Evolutionary conservation across 2,329 filamentous ascomycete species (phyloP).

Genomic region (Paracamarosporium sp.): DNA sequence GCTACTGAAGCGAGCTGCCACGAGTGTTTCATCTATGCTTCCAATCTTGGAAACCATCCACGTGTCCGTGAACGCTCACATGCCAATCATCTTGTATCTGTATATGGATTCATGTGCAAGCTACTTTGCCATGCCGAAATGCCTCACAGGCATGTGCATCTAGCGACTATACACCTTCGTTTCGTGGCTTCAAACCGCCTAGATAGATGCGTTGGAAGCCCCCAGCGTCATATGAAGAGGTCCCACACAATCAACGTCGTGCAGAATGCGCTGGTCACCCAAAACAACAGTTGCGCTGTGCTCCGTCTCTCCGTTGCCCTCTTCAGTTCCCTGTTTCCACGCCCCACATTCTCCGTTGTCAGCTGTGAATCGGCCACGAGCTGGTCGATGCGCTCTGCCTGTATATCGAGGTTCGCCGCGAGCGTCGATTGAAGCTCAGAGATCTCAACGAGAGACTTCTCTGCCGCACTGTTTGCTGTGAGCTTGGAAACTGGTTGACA

Average conservation of each 20-base stretch:
- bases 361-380: constrained; percentile 82
- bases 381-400: constrained; percentile 88
- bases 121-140: background rate
- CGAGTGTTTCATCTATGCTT: constrained; percentile 14
- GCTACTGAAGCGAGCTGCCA: constrained; percentile 9
- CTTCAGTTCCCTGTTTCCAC: constrained; percentile 90
- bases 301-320: constrained; percentile 69
- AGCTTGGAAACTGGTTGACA: constrained; percentile 13
- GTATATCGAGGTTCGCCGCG: constrained; percentile 81
- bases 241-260: constrained; percentile 57
- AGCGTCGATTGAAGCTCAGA: constrained; percentile 90
- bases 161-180: background rate
- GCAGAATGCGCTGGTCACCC: constrained; percentile 54
- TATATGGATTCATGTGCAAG: background rate
- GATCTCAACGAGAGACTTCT: constrained; percentile 91
- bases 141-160: no score
- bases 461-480: constrained; percentile 69
- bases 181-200: background rate
- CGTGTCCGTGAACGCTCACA: background rate
- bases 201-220: no score
- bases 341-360: constrained; percentile 85
- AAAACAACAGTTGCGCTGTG: constrained; percentile 58
- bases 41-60: constrained; percentile 9
- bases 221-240: constrained; percentile 50
- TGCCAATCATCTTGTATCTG: background rate